Percentiles rank a stretch among this genome's conserved stretches.
Evolutionary conservation across 805 yeast species (phyloP).

Genomic region (Sugiyamaella lignohabitans): DNA sequence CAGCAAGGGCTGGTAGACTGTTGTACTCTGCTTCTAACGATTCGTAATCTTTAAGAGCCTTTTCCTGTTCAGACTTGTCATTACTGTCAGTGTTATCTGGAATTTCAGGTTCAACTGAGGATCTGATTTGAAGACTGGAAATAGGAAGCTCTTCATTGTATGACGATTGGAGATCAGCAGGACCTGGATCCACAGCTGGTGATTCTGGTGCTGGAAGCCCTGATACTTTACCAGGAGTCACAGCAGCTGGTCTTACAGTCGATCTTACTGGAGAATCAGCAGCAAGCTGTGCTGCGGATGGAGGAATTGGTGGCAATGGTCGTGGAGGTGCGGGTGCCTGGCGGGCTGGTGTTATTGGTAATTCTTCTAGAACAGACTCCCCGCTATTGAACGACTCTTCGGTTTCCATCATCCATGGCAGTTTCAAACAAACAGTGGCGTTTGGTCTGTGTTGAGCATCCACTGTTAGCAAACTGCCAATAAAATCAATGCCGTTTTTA

Average conservation of each 20-base stretch:
- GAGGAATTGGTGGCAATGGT: background rate
- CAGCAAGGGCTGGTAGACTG: background rate
- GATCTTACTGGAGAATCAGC: background rate
- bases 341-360: too few species aligned
- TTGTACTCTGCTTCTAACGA: background rate
- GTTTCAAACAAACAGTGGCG: slow-evolving; percentile 69
- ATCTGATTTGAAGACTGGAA: slow-evolving; percentile 3
- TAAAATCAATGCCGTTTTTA: slow-evolving; percentile 62
- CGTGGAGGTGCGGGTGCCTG: too few species aligned
- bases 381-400: slow-evolving; percentile 5
- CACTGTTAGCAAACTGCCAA: slow-evolving; percentile 63
- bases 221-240: too few species aligned
- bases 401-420: slow-evolving; percentile 62
- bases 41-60: too few species aligned
- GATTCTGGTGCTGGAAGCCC: background rate
- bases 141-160: slow-evolving; percentile 1
- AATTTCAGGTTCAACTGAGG: background rate
- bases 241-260: too few species aligned
- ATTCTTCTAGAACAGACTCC: background rate
- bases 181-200: background rate
- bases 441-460: slow-evolving; percentile 67
- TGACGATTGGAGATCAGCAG: background rate
- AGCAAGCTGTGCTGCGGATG: background rate
- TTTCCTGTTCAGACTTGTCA: too few species aligned
- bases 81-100: background rate